Conservation (phyloP, 768 basidiomycete species). For the Podaxis sp. region DNA sequence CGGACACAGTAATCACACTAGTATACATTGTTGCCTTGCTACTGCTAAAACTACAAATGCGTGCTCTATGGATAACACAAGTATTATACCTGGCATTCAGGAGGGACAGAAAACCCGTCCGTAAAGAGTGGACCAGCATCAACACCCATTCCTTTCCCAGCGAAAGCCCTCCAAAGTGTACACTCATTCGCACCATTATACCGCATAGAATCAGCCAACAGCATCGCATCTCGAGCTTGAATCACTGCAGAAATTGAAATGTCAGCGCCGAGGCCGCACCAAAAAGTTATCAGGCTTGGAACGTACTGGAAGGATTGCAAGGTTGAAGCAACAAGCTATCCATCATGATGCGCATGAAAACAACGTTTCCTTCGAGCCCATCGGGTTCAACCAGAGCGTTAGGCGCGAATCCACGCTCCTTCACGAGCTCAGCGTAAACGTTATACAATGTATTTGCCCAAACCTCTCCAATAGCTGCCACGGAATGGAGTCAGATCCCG, state of each 20-base stretch:
- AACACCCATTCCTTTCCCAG: slow-evolving; percentile 47
- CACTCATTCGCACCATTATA: slow-evolving; percentile 12
- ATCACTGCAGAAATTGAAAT: neutral
- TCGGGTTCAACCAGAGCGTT: slow-evolving; percentile 41
- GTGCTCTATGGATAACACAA: no score
- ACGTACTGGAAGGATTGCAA: slow-evolving; percentile 51
- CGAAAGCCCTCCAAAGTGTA: slow-evolving; percentile 40
- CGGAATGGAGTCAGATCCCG: no score
- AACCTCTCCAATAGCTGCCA: slow-evolving; percentile 54
- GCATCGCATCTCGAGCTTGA: slow-evolving; percentile 11
- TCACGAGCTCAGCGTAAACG: slow-evolving; percentile 41
- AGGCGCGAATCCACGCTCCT: slow-evolving; percentile 33
- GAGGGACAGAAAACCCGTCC: slow-evolving; percentile 23
- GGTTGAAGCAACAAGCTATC: slow-evolving; percentile 50
- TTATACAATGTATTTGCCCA: slow-evolving; percentile 49
- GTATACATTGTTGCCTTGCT: no score
- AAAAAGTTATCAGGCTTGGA: neutral
- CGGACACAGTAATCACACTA: no score
- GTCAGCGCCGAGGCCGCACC: neutral
- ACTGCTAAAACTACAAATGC: no score
- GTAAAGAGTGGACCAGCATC: slow-evolving; percentile 24
- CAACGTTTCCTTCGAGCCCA: slow-evolving; percentile 45
- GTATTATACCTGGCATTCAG: slow-evolving; percentile 22
- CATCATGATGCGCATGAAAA: slow-evolving; percentile 52
- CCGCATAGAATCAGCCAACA: neutral